phyloP scores from a whole-genome alignment of 371 early-diverging fungal species.

The Chytridiales sp. region DNA sequence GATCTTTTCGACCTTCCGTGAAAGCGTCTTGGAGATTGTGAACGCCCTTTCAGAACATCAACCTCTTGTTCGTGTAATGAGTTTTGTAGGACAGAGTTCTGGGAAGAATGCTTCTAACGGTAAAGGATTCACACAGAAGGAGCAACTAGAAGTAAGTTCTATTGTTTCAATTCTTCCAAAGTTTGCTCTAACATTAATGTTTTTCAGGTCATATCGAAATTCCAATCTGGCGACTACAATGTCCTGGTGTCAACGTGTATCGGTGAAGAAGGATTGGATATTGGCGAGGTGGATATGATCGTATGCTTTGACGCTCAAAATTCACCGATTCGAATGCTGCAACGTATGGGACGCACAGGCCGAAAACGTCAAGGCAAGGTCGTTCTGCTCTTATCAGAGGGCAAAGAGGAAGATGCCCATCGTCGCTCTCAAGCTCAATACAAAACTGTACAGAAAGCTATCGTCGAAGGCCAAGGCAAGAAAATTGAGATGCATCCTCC shows the following conservation, averaged over 20 bases:
- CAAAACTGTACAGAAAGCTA: constrained; percentile 52
- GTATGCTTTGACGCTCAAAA: constrained; percentile 86
- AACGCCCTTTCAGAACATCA: constrained; percentile 58
- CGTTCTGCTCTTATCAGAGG: constrained; percentile 77
- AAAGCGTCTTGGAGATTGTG: constrained; percentile 84
- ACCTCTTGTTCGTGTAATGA: constrained; percentile 68
- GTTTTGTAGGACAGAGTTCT: constrained; percentile 83
- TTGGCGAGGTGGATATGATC: constrained; percentile 95
- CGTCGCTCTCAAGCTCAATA: constrained; percentile 37
- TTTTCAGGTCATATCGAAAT: constrained; percentile 57
- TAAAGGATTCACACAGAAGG: constrained; percentile 79
- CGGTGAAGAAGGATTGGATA: constrained; percentile 96
- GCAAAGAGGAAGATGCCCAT: constrained; percentile 73
- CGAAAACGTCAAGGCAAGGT: constrained; percentile 85
- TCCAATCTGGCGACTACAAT: constrained; percentile 73
- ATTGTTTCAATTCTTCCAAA: background rate
- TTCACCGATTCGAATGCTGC: constrained; percentile 81
- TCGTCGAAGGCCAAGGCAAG: constrained; percentile 43
- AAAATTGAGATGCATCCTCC: constrained; percentile 31
- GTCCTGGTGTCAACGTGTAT: constrained; percentile 89
- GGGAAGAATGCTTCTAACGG: constrained; percentile 60
- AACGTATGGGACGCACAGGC: constrained; percentile 94
- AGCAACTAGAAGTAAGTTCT: constrained; percentile 69
- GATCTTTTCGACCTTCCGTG: constrained; percentile 84
- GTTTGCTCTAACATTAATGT: background rate